Percentiles rank a stretch among this genome's conserved stretches.
These are phyloP conservation scores for Podaxis sp. DNA, from an alignment of 768 basidiomycete genomes.

Conservation along the genomic window DNA sequence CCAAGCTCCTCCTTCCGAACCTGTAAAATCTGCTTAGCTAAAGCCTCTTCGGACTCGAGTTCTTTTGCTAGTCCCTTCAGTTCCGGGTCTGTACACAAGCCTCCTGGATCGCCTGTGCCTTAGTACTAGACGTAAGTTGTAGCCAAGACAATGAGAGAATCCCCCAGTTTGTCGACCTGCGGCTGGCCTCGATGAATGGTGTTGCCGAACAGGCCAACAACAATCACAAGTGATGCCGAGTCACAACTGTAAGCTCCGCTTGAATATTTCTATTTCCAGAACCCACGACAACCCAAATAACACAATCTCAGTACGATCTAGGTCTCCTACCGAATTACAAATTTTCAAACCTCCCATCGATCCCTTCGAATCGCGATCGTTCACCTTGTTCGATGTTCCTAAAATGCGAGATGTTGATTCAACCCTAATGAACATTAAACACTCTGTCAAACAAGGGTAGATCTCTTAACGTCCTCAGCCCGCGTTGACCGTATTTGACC, in stretches of 20 bases:
- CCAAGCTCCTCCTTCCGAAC: conserved; percentile 31
- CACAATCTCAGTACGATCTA: conserved; percentile 11
- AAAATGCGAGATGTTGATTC: conserved; percentile 3
- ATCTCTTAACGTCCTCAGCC: conserved; percentile 7
- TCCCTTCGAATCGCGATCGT: neutral
- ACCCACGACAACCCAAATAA: conserved; percentile 19
- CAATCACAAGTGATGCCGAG: conserved; percentile 27
- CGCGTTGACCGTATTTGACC: conserved; percentile 8
- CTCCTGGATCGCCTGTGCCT: neutral
- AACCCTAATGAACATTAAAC: neutral
- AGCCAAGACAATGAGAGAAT: conserved; percentile 1
- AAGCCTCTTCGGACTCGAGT: conserved; percentile 24
- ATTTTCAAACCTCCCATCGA: conserved; percentile 6
- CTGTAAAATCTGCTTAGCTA: conserved; percentile 41
- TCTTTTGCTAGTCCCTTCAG: conserved; percentile 12
- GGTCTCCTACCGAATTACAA: neutral
- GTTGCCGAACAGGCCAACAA: conserved; percentile 10
- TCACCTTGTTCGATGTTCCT: neutral
- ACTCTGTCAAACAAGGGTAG: conserved; percentile 3
- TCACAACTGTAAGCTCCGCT: conserved; percentile 31
- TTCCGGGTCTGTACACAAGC: conserved; percentile 9
- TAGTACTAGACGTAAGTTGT: conserved; percentile 3
- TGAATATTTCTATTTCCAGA: conserved; percentile 20
- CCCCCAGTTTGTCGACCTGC: conserved; percentile 13
- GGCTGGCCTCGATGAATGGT: conserved; percentile 14